Base-by-base conservation (phyloP, 495 filamentous ascomycete genomes). In the Neohortaea acidophila region DNA sequence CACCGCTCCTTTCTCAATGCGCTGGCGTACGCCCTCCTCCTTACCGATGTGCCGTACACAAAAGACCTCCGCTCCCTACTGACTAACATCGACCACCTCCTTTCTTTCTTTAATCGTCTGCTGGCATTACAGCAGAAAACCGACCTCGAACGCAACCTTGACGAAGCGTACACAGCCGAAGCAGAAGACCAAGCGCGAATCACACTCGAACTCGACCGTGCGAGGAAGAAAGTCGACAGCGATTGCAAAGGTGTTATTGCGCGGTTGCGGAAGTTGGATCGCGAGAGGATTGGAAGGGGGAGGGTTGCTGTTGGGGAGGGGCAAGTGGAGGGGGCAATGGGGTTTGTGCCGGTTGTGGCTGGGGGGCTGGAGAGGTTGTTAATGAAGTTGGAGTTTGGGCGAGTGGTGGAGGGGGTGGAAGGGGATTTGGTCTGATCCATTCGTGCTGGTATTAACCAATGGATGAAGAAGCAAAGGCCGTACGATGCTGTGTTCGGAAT, bases 301-400 rank as follows among this genome's bases (percentile, higher is more conserved):
- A 24, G 43, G 22, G n/a, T n/a, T n/a, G n/a, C n/a, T 46, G 37
- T 32, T 34, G 38, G 22, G 20, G 30, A 18, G 17, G 18, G 20
- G 23, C 1, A 15, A 14, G 11, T 27, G 38, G 52, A 49, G 55
- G 53, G 20, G 38, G 57, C 7, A 54, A 58, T 4, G 64, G 58
- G 59, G 26, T 84, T 75, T 54, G 65, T 70, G 36, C 76, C 79
- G 5, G 65, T 69, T 38, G 72, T 73, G 30, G 67, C 75, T 3
- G 77, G 75, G 2, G 79, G 82, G 6, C 72, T 89, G 17, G 81
- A 87, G 61, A 64, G 80, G 36, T 61, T 92, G 53, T 53, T 92
- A 30, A 85, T 91, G 80, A 86, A 87, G 55, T 59, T 92, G 41
- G 84, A 89, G 61, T 84, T 82, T 61, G 69, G 61, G 23, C 66